Base-by-base conservation (phyloP, 1,284 basidiomycete genomes). In the Fomitiporia mediterranea region DNA sequence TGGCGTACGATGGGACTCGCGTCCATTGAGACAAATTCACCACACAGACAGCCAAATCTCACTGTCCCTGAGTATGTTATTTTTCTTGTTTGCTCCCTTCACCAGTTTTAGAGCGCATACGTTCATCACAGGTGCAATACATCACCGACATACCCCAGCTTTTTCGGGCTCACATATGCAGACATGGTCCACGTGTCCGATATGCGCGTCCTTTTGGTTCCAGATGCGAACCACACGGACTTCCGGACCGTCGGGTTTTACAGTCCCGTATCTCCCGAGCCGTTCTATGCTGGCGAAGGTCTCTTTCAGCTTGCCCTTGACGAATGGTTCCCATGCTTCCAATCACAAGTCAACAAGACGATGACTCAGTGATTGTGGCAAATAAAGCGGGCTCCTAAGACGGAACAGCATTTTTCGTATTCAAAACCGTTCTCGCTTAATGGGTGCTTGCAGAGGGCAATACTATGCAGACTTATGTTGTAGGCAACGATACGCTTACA, bases 1-100 rank as follows among this genome's bases (percentile, higher is more conserved):
- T 79, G 77, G 77, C 66, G 77, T n/a, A 78, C 76, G 6, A 74
- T 78, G 75, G 74, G 76, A 1, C 67, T 79, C 2, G 75, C 75
- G 4, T 78, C 77, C 6, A 77, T 77, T 43, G 77, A 79, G 59
- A 53, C 67, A 2, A 74, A 77, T 55, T 69, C 77, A 2, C 77
- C 77, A 6, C 67, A 72, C 6, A 70, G 77, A n/a, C 65, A 66
- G 32, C 72, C 76, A 2, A 71, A 67, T 3, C 65, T 66, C 2
- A 63, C 66, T 3, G 65, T 78, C 13, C 77, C 77, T 21, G 40
- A 63, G 75, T 77, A 65, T 58, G 70, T 15, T 17, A 51, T 23
- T 4, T n/a, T 27, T 25, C 21, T 11, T 25, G 2, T 43, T 13
- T 19, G 17, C 38, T 7, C 35, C 7, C n/a, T n/a, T 39, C 1